These are phyloP conservation scores for Coniferiporia sulphurascens DNA, from an alignment of 1,284 basidiomycete species.

Conservation along the genomic window DNA sequence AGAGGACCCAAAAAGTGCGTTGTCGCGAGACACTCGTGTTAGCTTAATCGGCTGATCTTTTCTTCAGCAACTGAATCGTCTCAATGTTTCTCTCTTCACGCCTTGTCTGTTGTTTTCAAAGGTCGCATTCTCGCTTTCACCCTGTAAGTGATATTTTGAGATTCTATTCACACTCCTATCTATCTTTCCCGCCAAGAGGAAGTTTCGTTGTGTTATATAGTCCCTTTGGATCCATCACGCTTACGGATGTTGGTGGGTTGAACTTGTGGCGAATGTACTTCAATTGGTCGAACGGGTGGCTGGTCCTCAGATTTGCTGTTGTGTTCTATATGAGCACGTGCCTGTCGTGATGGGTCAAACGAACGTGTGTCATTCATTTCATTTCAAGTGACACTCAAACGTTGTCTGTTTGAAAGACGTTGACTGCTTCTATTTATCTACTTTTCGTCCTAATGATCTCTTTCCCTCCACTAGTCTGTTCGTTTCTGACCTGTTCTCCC, in stretches of 20 bases:
- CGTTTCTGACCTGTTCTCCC: slow-evolving; percentile 32
- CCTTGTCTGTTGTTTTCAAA: slow-evolving; percentile 92
- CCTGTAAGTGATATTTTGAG: slow-evolving; percentile 37
- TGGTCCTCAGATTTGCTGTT: no score
- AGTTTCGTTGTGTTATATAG: no score
- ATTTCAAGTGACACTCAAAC: no score
- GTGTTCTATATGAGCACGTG: no score
- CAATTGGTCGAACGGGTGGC: no score
- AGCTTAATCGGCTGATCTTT: neutral
- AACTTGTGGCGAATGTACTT: no score
- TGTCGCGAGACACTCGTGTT: slow-evolving; percentile 5
- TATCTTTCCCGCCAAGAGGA: no score
- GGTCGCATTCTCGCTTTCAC: slow-evolving; percentile 78
- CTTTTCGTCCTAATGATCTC: slow-evolving; percentile 54
- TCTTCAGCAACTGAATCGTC: slow-evolving; percentile 63
- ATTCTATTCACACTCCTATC: neutral
- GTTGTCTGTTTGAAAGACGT: no score
- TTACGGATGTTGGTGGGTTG: no score
- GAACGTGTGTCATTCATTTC: no score
- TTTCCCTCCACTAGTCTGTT: neutral
- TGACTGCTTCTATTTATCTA: slow-evolving; percentile 42
- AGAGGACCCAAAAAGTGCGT: slow-evolving; percentile 79
- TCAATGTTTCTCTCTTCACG: slow-evolving; percentile 89
- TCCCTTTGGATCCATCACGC: no score
- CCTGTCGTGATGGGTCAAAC: no score